Evolutionary conservation across 345 rosid species (phyloP).

Genomic region (Leavenworthia alabamica): DNA sequence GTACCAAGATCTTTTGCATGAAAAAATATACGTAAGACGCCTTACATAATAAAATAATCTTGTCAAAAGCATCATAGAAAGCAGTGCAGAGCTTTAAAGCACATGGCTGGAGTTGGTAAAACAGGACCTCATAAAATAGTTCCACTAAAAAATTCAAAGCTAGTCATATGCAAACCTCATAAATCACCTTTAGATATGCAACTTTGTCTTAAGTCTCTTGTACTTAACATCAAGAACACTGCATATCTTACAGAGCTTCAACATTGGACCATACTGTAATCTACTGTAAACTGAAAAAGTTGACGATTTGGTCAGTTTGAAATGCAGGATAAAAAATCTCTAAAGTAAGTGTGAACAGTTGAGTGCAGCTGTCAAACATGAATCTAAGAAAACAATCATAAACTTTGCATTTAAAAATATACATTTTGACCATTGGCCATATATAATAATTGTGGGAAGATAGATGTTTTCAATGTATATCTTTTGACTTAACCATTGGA

Average conservation of each 20-base stretch:
- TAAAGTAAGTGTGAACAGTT: conserved; percentile 4
- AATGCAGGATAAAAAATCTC: neutral
- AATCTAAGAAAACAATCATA: neutral
- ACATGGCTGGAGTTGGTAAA: conserved; percentile 29
- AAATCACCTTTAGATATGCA: conserved; percentile 10
- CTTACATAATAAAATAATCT: conserved; percentile 2
- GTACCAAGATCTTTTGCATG: conserved; percentile 29
- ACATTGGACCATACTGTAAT: neutral
- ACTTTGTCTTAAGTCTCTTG: conserved; percentile 10
- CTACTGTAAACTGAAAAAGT: neutral
- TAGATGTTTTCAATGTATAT: neutral
- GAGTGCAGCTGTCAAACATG: conserved; percentile 16
- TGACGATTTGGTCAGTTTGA: neutral
- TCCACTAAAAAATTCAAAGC: neutral
- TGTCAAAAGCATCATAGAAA: conserved; percentile 23
- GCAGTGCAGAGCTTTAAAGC: conserved; percentile 17
- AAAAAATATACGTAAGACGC: conserved; percentile 11
- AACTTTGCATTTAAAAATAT: neutral
- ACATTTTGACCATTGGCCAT: conserved; percentile 6
- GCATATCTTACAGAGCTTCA: neutral
- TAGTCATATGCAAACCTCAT: conserved; percentile 6
- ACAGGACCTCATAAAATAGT: conserved; percentile 8
- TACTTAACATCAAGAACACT: neutral
- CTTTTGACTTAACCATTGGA: conserved; percentile 22
- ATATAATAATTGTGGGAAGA: conserved; percentile 19